A percentile compares a stretch with the other conserved stretches of the same genome.
phyloP scores from a whole-genome alignment of 768 basidiomycete genomes.

The Terana coerulea region DNA sequence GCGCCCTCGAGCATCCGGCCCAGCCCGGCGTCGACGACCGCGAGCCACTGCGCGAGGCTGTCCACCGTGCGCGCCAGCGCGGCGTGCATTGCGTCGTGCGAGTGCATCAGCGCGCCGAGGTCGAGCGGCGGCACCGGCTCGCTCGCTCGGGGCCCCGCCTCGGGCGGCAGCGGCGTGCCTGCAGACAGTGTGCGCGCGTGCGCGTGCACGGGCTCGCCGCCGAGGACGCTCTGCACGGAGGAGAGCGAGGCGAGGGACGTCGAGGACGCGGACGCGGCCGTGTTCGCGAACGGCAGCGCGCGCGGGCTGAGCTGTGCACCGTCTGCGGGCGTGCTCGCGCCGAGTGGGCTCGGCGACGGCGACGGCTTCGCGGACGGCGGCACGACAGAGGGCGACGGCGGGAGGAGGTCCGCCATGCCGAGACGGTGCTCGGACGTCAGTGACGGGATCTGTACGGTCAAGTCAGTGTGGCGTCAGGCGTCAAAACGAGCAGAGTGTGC shows the following conservation, averaged over 20 bases:
- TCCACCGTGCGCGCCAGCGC: conserved; percentile 74
- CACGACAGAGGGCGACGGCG: conserved; percentile 62
- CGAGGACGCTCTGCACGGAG: conserved; percentile 23
- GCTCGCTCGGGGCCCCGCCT: conserved; percentile 40
- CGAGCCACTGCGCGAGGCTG: conserved; percentile 73
- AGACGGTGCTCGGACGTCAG: conserved; percentile 67
- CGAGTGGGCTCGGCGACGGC: conserved; percentile 37
- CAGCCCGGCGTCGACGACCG: conserved; percentile 69
- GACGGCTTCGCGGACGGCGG: conserved; percentile 33
- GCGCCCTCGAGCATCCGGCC: conserved; percentile 57
- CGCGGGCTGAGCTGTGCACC: conserved; percentile 10
- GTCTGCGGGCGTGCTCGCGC: conserved; percentile 20
- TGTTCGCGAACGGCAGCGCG: conserved; percentile 17
- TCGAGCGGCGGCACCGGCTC: conserved; percentile 66
- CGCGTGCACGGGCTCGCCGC: conserved; percentile 18
- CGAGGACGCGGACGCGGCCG: conserved; percentile 35
- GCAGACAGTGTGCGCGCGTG: conserved; percentile 20
- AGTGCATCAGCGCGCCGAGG: conserved; percentile 51
- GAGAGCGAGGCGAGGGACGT: conserved; percentile 36
- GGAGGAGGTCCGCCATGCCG: conserved; percentile 64
- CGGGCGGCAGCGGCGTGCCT: conserved; percentile 18
- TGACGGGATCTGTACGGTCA: conserved; percentile 49
- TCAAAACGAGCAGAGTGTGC: not conserved
- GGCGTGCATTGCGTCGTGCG: conserved; percentile 54
- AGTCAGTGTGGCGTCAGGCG: conserved; percentile 1